Base-by-base conservation (phyloP, 352 stramenopile genomes). In the Globisporangium emineosum region DNA sequence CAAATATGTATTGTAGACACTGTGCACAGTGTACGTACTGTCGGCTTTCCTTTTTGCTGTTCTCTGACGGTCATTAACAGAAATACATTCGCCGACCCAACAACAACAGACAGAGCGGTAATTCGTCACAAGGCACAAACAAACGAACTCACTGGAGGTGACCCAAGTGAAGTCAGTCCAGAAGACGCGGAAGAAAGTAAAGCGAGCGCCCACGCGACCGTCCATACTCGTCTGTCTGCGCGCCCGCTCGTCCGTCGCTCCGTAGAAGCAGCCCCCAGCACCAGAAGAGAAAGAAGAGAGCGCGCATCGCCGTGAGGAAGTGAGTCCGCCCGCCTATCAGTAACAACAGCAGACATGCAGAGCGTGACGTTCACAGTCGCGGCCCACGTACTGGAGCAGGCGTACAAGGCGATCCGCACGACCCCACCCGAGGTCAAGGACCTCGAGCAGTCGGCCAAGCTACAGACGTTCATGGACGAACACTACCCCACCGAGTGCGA, bases 341-440 rank as follows among this genome's bases (percentile, higher is more conserved):
- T 2, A 61, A 2, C 50, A 19, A 3, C 21, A 62, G 40, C 40
- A 25, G n/a, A 19, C 12, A 88, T 88, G 78, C 78, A 88, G 72
- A 92, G 79, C 78, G 63, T 73, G 64, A 76, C 79, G 59, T 88
- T 91, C 59, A 78, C 71, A 6, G 86, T 93, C 66, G 78, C 82
- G 59, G 69, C 83, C 29, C 79, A 90, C 60, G 78, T 91, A 63
- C 78, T 96, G 40, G 85, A 96, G 65, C 88, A 96, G 77, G 88
- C 88, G 33, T 96, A 96, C 76, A 93, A 93, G 76, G 82, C 88
- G 57, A 96, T 96, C 71, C 88, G 88, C 69, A 88, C 85, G 64
- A 93, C 88, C 61, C 82, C 83, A 23, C 88, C 88, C 3, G 88
- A 96, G 64, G 73, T 79, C 30, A 92, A 90, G 59, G 88, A 96